Base-by-base conservation (phyloP, 1,139 yeast species). In the Candida glucosophila region DNA sequence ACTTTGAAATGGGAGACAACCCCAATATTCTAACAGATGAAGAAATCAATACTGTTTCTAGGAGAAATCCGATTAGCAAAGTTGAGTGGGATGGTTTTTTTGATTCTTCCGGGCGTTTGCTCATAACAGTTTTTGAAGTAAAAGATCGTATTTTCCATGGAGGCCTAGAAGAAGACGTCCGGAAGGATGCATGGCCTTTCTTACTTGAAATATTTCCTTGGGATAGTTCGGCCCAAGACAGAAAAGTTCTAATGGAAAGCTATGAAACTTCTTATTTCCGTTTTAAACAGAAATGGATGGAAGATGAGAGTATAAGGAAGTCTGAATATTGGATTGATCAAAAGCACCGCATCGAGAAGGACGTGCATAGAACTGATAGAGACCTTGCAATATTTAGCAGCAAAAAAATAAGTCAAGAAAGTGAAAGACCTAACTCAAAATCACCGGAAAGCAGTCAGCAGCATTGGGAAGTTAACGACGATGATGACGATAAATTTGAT, bases 361-460 rank as follows among this genome's bases (percentile, higher is more conserved):
- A 90, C 54, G 83, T 90, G 15, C 83, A 79, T 37, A 68, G 99
- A 37, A 90, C 95, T 5, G 98, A 90, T 53, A 67, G 98, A 22
- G 67, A 78, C 25, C 52, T 86, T 28, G 68, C 73, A 1, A 52
- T 88, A 5, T 77, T 55, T 66, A 69, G 42, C 37, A 69, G 67
- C 60, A 30, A 73, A 4, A 29, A 39, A 6, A 34, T 43, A 12
- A 29, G 40, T 7, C 34, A 40, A 22, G 51, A 47, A 3, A 51
- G 47, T 10, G 38, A 33, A 17, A 43, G 28, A 10, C 46, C 39
- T 2, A 49, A 40, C 5, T 41, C 35, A 6, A 37, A n/a, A n/a
- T n/a, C n/a, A n/a, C n/a, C n/a, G 38, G 4, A 37, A 50, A 17
- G 60, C 51, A 69, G 42, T 36, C 69, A 67, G 60, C 30, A 73